phyloP scores from a whole-genome alignment of 495 filamentous ascomycete species.

The Corynascus novoguineensis region DNA sequence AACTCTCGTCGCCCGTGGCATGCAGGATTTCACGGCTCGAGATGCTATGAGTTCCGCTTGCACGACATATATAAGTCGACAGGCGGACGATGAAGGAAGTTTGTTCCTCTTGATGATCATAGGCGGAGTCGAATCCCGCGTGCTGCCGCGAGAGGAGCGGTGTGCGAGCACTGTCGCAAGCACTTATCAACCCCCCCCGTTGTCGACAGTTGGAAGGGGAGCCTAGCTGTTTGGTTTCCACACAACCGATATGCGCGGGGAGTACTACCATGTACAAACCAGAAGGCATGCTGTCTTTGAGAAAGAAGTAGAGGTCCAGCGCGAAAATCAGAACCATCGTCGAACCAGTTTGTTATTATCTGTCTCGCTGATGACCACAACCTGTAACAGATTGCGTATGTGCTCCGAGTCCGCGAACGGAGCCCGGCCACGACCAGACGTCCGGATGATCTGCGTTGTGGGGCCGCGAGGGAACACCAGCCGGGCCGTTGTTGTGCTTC shows the following conservation, averaged over 20 bases:
- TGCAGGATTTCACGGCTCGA: too few relatives aligned
- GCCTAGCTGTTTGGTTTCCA: background rate
- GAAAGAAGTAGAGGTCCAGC: background rate
- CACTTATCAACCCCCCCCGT: too few relatives aligned
- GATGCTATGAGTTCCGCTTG: too few relatives aligned
- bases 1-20: too few relatives aligned
- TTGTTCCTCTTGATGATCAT: too few relatives aligned
- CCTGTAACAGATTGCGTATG: too few relatives aligned
- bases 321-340: background rate
- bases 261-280: too few relatives aligned
- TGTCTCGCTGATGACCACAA: background rate
- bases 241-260: background rate
- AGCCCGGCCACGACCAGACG: conserved; percentile 3
- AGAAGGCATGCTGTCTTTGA: background rate
- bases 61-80: too few relatives aligned
- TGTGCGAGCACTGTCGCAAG: too few relatives aligned
- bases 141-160: too few relatives aligned
- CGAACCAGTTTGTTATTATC: background rate
- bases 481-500: background rate
- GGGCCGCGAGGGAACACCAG: background rate
- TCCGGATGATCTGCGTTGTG: background rate
- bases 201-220: background rate
- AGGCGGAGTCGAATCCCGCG: too few relatives aligned
- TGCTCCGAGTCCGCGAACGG: conserved; percentile 5
- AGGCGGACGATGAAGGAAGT: too few relatives aligned